Evolutionary conservation across 305 asterid genomes (phyloP).

Genomic region (Andrographis paniculata): DNA sequence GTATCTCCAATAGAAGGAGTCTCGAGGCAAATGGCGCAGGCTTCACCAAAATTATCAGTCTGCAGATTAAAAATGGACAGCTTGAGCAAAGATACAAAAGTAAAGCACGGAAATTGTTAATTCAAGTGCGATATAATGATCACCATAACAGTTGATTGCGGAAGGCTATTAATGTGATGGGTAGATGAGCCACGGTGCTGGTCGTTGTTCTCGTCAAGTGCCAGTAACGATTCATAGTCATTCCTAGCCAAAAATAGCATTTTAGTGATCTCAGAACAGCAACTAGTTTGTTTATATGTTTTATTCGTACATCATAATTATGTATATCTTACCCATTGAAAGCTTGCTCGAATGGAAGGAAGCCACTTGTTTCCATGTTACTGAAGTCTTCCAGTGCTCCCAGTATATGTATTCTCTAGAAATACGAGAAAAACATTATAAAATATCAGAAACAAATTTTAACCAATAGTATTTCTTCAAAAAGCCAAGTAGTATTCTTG

Average conservation of each 20-base stretch:
- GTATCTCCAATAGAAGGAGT: slow-evolving; percentile 64
- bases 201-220: slow-evolving; percentile 82
- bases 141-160: slow-evolving; percentile 82
- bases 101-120: background rate
- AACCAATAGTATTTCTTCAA: no score
- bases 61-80: slow-evolving; percentile 28
- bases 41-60: slow-evolving; percentile 60
- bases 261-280: slow-evolving; percentile 7
- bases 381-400: slow-evolving; percentile 75
- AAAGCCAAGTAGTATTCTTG: no score
- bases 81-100: slow-evolving; percentile 14
- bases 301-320: no score
- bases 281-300: no score
- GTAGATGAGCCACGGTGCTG: slow-evolving; percentile 59
- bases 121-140: slow-evolving; percentile 9
- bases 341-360: slow-evolving; percentile 57
- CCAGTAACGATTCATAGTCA: slow-evolving; percentile 84
- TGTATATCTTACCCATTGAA: slow-evolving; percentile 93
- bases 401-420: slow-evolving; percentile 74
- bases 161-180: slow-evolving; percentile 64
- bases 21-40: slow-evolving; percentile 86
- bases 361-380: slow-evolving; percentile 42
- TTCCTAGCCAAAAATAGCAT: slow-evolving; percentile 31
- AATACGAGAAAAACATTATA: slow-evolving; percentile 11
- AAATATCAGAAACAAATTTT: slow-evolving; percentile 6